These are phyloP conservation scores for Tuber magnatum DNA, from an alignment of 495 filamentous ascomycete genomes.

Conservation along the genomic window DNA sequence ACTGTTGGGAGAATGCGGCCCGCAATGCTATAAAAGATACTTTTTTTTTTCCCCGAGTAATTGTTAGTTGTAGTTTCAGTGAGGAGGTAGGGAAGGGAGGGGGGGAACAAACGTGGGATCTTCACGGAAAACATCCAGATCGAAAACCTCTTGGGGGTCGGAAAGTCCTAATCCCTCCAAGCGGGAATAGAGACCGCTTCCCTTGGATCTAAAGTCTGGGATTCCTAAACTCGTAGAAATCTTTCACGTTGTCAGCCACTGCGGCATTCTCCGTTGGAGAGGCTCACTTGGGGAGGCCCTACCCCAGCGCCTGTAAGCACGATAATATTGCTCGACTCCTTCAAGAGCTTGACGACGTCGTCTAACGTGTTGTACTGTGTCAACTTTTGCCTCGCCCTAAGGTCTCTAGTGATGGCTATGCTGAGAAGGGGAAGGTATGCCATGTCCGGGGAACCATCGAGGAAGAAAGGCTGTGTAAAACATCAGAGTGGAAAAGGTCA, in stretches of 20 bases:
- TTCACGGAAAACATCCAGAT: slow-evolving; percentile 74
- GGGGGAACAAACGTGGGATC: slow-evolving; percentile 54
- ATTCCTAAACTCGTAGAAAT: slow-evolving; percentile 87
- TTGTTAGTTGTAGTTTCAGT: slow-evolving; percentile 10
- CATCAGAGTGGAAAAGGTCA: slow-evolving; percentile 14
- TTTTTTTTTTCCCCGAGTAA: background rate
- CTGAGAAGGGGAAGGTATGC: slow-evolving; percentile 66
- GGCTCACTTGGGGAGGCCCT: slow-evolving; percentile 22
- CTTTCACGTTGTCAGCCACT: slow-evolving; percentile 38
- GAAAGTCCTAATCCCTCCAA: slow-evolving; percentile 61
- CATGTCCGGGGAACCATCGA: slow-evolving; percentile 67
- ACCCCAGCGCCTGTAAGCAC: slow-evolving; percentile 90
- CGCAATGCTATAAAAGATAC: slow-evolving; percentile 85
- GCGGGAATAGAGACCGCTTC: slow-evolving; percentile 79
- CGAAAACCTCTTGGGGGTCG: slow-evolving; percentile 92
- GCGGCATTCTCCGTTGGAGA: background rate
- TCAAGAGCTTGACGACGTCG: slow-evolving; percentile 72
- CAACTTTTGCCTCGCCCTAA: slow-evolving; percentile 73
- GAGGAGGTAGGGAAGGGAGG: background rate
- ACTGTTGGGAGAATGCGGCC: slow-evolving; percentile 78
- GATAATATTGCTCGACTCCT: slow-evolving; percentile 71
- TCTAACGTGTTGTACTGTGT: slow-evolving; percentile 75
- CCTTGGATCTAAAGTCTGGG: slow-evolving; percentile 79
- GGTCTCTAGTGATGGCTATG: slow-evolving; percentile 71
- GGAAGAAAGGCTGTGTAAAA: slow-evolving; percentile 52